Evolutionary conservation across 2,329 filamentous ascomycete genomes (phyloP), one percentile per base, ranked within the genome.

Genomic region (Talaromyces atroroseus): DNA sequence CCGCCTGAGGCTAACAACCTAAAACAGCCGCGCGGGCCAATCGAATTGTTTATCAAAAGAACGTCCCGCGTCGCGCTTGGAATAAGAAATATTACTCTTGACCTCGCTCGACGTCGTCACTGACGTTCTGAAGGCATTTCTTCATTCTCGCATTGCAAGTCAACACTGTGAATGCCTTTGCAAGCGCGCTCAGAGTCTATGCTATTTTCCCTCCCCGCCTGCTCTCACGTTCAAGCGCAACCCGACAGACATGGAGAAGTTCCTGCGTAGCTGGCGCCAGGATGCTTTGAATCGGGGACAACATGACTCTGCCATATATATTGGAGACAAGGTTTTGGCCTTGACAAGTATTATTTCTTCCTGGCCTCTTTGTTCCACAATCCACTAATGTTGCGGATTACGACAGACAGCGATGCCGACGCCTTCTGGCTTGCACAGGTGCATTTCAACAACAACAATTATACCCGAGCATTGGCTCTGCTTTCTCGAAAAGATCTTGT

Each of bases 391-490:
- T 65, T 38, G 63, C 56, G 48, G 54, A 58, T 5, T 20, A 29
- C 14, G 24, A 8, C 62, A 96, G 94, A 92, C 68, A 89, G 92
- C 71, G 91, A 96, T 67, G 87, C 90, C 62, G 94, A 99, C 71
- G 92, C 92, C 42, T 96, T 96, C 69, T 96, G 91, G 88, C 86
- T 99, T 45, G 94, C 94, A n/a, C 92, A 97, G 74, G 90, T 96
- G 38, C 92, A 99, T 74, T 99, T 97, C 75, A 88, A 87, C 52
- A 94, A 90, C 49, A 92, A 90, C 65, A 96, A 97, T 77, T 96
- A 95, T 73, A 94, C 88, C 8, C 88, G 94, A 65, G 92, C 94
- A 2, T 87, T 96, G 65, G 83, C 89, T 23, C 89, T 96, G 62
- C 84, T 99, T 60, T 84, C 86, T 29, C 87, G 90, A 66, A 87